Base-by-base conservation (phyloP, 169 alveolate species). In the Toxoplasma gondii region DNA sequence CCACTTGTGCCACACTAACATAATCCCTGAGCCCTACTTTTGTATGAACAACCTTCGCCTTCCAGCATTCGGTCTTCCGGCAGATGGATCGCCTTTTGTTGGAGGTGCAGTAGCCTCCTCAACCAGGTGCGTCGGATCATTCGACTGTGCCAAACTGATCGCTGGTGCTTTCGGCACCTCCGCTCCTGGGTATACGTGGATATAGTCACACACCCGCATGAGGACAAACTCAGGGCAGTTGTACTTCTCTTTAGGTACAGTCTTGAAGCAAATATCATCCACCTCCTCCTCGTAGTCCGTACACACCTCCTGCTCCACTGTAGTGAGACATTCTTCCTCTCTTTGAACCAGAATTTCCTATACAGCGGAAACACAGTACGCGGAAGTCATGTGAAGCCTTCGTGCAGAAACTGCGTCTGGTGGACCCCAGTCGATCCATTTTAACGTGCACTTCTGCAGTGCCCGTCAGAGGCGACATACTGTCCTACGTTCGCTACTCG, bases 261-360 rank as follows among this genome's bases (percentile, higher is more conserved):
- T 74, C 45, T 74, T 74, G 84, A 36, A 74, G 5, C 84, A 74
- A 38, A 22, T 74, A 16, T 74, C 84, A 29, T 74, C 84, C 49
- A n/a, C 84, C 84, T n/a, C 45, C 44, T 74, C 84, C 44, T n/a
- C 49, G 45, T 74, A 74, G 41, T 74, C 84, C 44, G 84, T 74
- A 74, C 84, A 74, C n/a, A 74, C 84, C 29, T 74, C 84, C 45
- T 74, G 41, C 84, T 74, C 84, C 41, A 74, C 84, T n/a, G 41
- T 10, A 16, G 41, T 74, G 84, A 74, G 24, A 38, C 84, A 74
- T 34, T 74, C 84, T 34, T 27, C 44, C 34, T 74, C 84, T 44
- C 24, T 24, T 44, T 74, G 49, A 36, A 74, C 45, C 44, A 74
- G 45, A 74, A 74, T 49, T 44, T 74, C 84, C 84, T 74, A 16